These are phyloP conservation scores for Calonectria honghensis DNA, from an alignment of 2,329 filamentous ascomycete genomes.

Conservation along the genomic window DNA sequence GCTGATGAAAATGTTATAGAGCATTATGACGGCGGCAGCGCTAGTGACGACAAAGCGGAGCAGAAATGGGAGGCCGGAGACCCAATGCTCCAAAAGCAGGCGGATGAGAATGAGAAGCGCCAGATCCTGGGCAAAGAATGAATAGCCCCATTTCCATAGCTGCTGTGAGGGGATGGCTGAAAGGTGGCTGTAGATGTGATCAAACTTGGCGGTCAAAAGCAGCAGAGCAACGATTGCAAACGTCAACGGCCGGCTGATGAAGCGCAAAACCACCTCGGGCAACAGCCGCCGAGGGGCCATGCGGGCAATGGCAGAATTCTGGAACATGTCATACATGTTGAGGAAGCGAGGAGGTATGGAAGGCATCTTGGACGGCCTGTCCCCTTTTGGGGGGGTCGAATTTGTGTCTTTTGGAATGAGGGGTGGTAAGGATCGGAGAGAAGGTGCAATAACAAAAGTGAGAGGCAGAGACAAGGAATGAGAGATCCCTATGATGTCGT, in stretches of 20 bases:
- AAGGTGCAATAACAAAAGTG: neutral
- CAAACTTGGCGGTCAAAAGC: neutral
- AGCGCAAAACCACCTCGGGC: neutral
- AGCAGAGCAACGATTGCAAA: constrained; percentile 7
- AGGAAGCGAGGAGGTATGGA: constrained; percentile 1
- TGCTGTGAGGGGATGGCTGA: neutral
- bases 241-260: neutral
- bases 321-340: neutral
- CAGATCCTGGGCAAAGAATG: constrained; percentile 15
- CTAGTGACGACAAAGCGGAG: neutral
- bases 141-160: constrained; percentile 19
- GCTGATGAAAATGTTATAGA: constrained; percentile 8
- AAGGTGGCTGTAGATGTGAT: constrained; percentile 21
- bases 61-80: neutral
- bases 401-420: neutral
- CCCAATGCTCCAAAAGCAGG: constrained; percentile 10
- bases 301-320: neutral
- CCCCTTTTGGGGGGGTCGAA: neutral
- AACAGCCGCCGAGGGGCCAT: neutral
- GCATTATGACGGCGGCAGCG: neutral
- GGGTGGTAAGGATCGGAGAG: neutral
- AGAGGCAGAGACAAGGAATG: neutral
- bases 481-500: neutral
- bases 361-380: neutral
- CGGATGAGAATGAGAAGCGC: neutral